Base-by-base conservation (phyloP, 805 yeast species). In the Schwanniomyces polymorphus region DNA sequence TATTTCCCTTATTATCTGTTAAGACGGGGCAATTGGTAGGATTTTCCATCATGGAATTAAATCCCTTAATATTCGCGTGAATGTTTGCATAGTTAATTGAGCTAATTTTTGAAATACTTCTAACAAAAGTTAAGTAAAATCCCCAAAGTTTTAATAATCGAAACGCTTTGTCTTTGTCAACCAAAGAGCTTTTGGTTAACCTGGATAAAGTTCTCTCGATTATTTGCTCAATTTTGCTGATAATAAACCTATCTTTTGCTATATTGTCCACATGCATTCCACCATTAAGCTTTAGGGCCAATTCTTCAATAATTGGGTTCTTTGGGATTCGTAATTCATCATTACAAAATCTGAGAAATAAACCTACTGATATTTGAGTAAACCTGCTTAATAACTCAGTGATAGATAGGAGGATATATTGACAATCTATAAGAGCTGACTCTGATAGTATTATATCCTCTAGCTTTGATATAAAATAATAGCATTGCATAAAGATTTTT, bases 61-160 rank as follows among this genome's bases (percentile, higher is more conserved):
- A 54, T 29, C 45, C 61, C 31, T 72, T 64, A 33, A 71, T 55
- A 50, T 64, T 53, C 21, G 64, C 55, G 54, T 68, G 68, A 45
- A 63, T 57, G 42, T 63, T 65, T n/a, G 68, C 70, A 43, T 68
- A 64, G 45, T 64, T 62, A 16, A 57, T 51, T 10, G 64, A 48
- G 41, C 53, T 61, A 51, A 64, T 50, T 46, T 60, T 66, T 41
- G 53, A 60, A 8, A 66, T 52, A 47, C 63, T 65, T 27, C 64
- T 62, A 28, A 70, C 57, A 46, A 72, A 64, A 1, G 73, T 68
- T 47, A 65, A 49, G 55, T 73, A 72, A 46, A 73, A 72, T 37
- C 61, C 61, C 78, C 78, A 73, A 42, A 67, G 56, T 49, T 67
- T 69, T 26, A 64, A 48, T 14, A 64, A 47, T 41, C 59, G 57